Conservation (phyloP, 805 yeast species). For the Yamadazyma scolyti region DNA sequence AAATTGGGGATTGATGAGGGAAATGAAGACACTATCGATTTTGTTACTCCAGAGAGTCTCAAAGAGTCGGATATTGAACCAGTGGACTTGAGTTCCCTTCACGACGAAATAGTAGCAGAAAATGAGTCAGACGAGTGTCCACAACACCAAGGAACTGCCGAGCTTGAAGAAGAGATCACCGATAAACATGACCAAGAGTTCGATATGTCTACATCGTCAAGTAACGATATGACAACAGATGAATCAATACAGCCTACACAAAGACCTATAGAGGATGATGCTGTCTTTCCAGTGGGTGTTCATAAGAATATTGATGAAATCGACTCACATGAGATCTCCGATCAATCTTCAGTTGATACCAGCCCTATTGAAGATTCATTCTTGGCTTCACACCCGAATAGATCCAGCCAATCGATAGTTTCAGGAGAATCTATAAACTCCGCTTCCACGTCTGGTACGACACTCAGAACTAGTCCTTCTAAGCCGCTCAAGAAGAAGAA, state of each 20-base stretch:
- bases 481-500: conserved; percentile 28
- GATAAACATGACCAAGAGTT: no score
- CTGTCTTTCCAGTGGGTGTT: no score
- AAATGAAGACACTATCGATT: not conserved
- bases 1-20: conserved; percentile 25
- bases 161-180: no score
- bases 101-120: not conserved
- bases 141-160: no score
- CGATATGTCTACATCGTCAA: no score
- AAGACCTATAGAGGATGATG: no score
- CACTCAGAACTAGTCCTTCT: conserved; percentile 11
- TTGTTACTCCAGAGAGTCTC: not conserved
- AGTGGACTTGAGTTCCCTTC: not conserved
- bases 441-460: conserved; percentile 5
- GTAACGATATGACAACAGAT: no score
- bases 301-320: conserved; percentile 9
- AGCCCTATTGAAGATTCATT: conserved; percentile 3
- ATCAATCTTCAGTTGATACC: conserved; percentile 9
- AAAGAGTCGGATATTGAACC: not conserved
- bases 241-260: no score
- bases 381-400: not conserved
- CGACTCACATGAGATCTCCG: conserved; percentile 12
- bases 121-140: no score
- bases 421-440: conserved; percentile 9
- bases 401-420: conserved; percentile 2